phyloP scores from a whole-genome alignment of 345 rosid species.

The Camelina hispida region DNA sequence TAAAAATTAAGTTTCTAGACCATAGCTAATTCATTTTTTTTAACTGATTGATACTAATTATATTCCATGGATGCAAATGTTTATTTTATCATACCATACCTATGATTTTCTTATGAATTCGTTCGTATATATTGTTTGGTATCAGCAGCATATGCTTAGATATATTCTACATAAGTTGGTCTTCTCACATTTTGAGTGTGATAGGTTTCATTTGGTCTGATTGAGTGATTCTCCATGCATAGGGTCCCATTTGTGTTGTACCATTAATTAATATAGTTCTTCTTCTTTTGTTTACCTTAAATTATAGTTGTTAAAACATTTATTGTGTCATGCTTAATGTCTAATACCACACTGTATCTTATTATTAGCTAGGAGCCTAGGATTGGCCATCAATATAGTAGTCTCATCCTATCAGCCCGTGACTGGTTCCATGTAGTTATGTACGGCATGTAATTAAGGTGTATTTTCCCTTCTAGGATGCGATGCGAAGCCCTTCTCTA shows the following conservation, averaged over 20 bases:
- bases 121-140: neutral
- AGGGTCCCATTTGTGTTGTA: slow-evolving; percentile 22
- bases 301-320: neutral
- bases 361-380: neutral
- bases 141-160: slow-evolving; percentile 18
- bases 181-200: neutral
- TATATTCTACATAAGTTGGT: slow-evolving; percentile 11
- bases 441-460: neutral
- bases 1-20: neutral
- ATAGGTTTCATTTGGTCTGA: neutral
- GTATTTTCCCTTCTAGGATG: neutral
- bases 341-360: neutral
- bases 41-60: no score
- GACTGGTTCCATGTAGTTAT: neutral
- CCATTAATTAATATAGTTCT: neutral
- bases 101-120: neutral
- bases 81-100: neutral
- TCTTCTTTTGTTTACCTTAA: neutral
- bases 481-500: neutral
- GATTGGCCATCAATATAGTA: neutral
- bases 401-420: neutral
- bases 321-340: neutral
- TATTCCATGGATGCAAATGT: neutral
- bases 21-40: neutral
- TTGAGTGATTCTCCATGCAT: neutral